These are phyloP conservation scores for Rhododendron vialii DNA, from an alignment of 148 eudicot genomes.

Conservation along the genomic window DNA sequence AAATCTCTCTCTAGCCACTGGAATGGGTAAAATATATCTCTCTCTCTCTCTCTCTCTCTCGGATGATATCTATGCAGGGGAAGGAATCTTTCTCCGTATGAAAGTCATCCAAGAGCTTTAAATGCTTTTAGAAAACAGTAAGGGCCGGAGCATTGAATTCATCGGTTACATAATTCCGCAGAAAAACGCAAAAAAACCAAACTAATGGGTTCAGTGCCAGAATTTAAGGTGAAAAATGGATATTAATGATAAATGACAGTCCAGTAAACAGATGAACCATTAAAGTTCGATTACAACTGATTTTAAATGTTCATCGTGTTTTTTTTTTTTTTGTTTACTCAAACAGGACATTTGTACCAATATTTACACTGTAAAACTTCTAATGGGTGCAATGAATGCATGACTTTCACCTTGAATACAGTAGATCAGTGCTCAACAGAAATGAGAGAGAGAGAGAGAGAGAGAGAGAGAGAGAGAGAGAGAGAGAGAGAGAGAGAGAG, in stretches of 20 bases:
- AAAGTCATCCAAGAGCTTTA: neutral
- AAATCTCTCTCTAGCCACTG: neutral
- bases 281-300: neutral
- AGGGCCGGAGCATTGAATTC: neutral
- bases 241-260: neutral
- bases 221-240: neutral
- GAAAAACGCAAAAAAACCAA: neutral
- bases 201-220: neutral
- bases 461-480: constrained; percentile 1
- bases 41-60: neutral
- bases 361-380: neutral
- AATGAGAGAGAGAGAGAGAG: neutral
- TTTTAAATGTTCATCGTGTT: neutral
- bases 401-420: neutral
- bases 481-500: constrained; percentile 2
- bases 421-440: neutral
- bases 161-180: neutral
- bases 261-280: neutral
- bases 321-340: neutral
- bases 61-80: neutral
- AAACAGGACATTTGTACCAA: neutral
- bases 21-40: neutral
- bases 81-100: neutral
- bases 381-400: neutral
- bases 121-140: neutral